phyloP scores from a whole-genome alignment of 345 rosid genomes.

The Carallia brachiata region DNA sequence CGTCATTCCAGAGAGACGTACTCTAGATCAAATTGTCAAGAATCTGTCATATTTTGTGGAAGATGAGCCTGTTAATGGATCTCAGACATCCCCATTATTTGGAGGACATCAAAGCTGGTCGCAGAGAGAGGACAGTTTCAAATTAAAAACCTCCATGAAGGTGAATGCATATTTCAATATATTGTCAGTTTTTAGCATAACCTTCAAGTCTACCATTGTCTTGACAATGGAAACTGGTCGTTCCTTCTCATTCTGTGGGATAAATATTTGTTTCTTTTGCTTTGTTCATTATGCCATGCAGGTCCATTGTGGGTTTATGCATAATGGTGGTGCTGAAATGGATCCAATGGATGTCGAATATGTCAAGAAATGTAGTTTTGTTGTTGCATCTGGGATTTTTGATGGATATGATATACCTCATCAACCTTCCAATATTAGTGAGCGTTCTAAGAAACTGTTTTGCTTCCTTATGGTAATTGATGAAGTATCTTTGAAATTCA shows the following conservation, averaged over 20 bases:
- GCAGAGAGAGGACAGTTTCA: conserved; percentile 75
- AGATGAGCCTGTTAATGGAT: conserved; percentile 45
- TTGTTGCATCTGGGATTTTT: conserved; percentile 92
- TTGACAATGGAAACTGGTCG: background rate
- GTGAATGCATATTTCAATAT: conserved; percentile 29
- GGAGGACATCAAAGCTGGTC: conserved; percentile 89
- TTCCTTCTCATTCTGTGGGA: background rate
- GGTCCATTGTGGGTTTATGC: conserved; percentile 92
- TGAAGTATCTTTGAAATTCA: conserved; percentile 66
- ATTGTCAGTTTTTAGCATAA: background rate
- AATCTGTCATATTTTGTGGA: conserved; percentile 60
- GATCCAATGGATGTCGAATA: conserved; percentile 53
- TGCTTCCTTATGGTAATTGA: conserved; percentile 94
- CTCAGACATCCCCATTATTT: conserved; percentile 59
- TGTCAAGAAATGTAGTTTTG: conserved; percentile 77
- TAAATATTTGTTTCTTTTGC: conserved; percentile 6
- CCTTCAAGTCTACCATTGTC: background rate
- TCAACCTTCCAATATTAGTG: conserved; percentile 81
- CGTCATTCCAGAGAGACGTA: conserved; percentile 60
- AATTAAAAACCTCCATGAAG: conserved; percentile 70
- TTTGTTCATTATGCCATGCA: conserved; percentile 25
- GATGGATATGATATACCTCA: conserved; percentile 90
- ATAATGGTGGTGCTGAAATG: conserved; percentile 85
- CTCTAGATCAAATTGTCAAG: conserved; percentile 47
- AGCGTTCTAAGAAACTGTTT: conserved; percentile 72